Base-by-base conservation (phyloP, 2,329 filamentous ascomycete species). In the Zasmidium angulare region DNA sequence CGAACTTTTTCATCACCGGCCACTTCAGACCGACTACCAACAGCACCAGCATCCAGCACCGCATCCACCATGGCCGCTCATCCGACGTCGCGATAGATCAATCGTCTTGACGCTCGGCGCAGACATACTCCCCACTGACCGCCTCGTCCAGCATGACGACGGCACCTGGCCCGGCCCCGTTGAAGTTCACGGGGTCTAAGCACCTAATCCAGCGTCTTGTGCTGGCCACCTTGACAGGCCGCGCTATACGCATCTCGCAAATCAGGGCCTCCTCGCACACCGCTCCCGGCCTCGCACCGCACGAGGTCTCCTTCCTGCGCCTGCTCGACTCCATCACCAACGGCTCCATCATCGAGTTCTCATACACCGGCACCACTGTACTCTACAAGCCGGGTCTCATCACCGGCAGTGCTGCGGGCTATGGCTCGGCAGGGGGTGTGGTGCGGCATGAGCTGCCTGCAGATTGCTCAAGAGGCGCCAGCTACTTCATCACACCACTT, bases 281-380 rank as follows among this genome's bases (percentile, higher is more conserved):
- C 46, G 88, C 89, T 69, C 93, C 95, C 1, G 95, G 95, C 70
- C 89, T 99, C 56, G 89, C 91, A 55, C 88, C 91, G 51, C 89
- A 96, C 79, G 95, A 99, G 78, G 88, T 98, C 70, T 98, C 95
- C 50, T 93, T 99, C 76, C 84, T 99, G 29, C 93, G 95, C 58
- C 89, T 99, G 19, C 87, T 99, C 71, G 95, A 98, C 76, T 85
- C 91, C 67, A 84, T 99, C 69, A 99, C 95, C 71, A 99, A 99
- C 81, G 95, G 95, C 77, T 90, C 90, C 59, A 87, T 89, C 57
- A 91, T 98, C 78, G 93, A 97, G 71, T 96, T 99, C 68, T 96
- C 92, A 11, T 95, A 96, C 78, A 97, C 92, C 1, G 95, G 95
- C 72, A 98, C 95, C 0, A 93, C 91, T 1, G 85, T 99, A 57